phyloP scores from a whole-genome alignment of 176 grass and related monocot species.

The Oryza glumipatula region DNA sequence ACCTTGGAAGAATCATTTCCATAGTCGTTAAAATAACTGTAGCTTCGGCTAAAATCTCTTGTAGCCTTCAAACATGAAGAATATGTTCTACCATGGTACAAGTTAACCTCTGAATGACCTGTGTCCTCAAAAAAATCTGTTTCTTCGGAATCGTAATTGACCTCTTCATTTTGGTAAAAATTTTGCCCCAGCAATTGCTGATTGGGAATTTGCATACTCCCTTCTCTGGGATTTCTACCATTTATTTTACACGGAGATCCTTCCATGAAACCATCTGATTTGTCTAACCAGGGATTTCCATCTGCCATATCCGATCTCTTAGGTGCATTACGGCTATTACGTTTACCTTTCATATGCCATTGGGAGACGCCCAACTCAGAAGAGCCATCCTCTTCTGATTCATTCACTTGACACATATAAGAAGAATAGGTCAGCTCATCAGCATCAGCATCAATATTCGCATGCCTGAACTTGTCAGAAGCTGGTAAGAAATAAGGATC shows the following conservation, averaged over 20 bases:
- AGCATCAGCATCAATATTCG: slow-evolving; percentile 49
- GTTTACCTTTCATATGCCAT: slow-evolving; percentile 98
- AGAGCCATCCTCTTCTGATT: slow-evolving; percentile 64
- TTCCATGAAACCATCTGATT: slow-evolving; percentile 51
- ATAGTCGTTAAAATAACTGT: slow-evolving; percentile 47
- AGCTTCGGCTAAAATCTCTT: slow-evolving; percentile 60
- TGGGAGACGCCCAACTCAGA: slow-evolving; percentile 74
- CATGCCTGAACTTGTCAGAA: slow-evolving; percentile 65
- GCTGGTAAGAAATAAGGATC: slow-evolving; percentile 53
- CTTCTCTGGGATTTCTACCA: slow-evolving; percentile 44
- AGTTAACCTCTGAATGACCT: slow-evolving; percentile 48
- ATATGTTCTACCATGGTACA: slow-evolving; percentile 55
- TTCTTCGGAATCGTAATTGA: slow-evolving; percentile 58
- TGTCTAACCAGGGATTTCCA: slow-evolving; percentile 62
- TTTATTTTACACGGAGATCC: slow-evolving; percentile 46
- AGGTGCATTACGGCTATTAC: slow-evolving; percentile 73
- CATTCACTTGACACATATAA: slow-evolving; percentile 51
- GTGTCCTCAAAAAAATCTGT: slow-evolving; percentile 55
- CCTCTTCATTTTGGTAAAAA: slow-evolving; percentile 68
- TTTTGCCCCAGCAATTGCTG: slow-evolving; percentile 46
- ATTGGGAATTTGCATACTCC: slow-evolving; percentile 43
- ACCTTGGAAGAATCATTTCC: slow-evolving; percentile 59
- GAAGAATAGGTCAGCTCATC: slow-evolving; percentile 46
- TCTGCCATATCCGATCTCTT: slow-evolving; percentile 56
- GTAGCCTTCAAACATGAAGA: slow-evolving; percentile 57